phyloP scores from a whole-genome alignment of 2,329 filamentous ascomycete genomes.

The Sordariomycetes sp. region DNA sequence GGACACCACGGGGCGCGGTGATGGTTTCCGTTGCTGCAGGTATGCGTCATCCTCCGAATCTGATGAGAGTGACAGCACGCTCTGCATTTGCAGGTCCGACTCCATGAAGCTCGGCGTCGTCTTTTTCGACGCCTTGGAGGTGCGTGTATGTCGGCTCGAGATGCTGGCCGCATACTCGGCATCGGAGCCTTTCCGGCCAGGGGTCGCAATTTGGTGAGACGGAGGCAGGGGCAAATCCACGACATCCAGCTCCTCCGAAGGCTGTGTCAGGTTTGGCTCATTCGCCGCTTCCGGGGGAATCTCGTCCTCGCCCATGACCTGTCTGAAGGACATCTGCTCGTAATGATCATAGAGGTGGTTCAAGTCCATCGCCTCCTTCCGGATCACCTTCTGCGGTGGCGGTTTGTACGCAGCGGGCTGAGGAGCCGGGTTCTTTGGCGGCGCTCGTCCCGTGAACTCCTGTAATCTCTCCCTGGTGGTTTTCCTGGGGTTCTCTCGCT shows the following conservation, averaged over 20 bases:
- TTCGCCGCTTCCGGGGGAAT: background rate
- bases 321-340: constrained; percentile 41
- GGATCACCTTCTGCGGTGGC: background rate
- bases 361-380: constrained; percentile 13
- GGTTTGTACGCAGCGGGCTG: background rate
- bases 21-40: background rate
- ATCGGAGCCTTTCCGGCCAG: background rate
- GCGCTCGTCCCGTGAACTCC: background rate
- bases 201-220: background rate
- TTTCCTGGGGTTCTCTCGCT: constrained; percentile 20
- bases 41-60: constrained; percentile 42
- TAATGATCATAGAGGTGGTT: constrained; percentile 47
- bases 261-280: background rate
- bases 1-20: background rate
- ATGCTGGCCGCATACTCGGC: constrained; percentile 37
- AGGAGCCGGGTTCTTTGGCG: background rate
- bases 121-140: constrained; percentile 39
- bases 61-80: constrained; percentile 45
- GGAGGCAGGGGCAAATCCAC: background rate
- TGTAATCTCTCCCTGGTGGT: constrained; percentile 24
- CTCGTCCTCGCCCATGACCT: constrained; percentile 18
- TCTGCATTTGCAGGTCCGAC: constrained; percentile 41
- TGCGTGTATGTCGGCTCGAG: constrained; percentile 44
- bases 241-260: background rate
- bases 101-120: constrained; percentile 35